Percentiles rank a stretch among this genome's conserved stretches.
Conservation (phyloP, 116 monocot species). For the Phalaenopsis hybrid region DNA sequence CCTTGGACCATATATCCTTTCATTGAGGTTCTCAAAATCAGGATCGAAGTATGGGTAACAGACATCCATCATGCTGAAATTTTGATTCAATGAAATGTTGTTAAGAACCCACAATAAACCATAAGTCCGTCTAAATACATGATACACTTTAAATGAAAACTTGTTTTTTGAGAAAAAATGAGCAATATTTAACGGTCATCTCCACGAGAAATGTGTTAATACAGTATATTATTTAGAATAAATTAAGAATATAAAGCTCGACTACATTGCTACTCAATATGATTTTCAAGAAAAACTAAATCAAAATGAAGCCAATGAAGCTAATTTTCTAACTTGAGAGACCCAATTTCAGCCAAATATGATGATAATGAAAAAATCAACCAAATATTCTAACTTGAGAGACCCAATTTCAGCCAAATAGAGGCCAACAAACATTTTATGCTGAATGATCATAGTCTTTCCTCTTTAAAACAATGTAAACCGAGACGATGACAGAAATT, state of each 20-base stretch:
- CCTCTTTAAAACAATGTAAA: too few species aligned
- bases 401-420: not conserved
- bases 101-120: not conserved
- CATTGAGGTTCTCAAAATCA: slow-evolving; percentile 53
- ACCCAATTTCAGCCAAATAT: not conserved
- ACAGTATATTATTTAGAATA: not conserved
- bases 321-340: too few species aligned
- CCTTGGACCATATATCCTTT: slow-evolving; percentile 59
- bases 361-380: not conserved
- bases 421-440: not conserved
- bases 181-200: not conserved
- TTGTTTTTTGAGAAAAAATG: not conserved
- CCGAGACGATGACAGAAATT: too few species aligned
- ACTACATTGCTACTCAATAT: not conserved
- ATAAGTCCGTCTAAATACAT: not conserved
- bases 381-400: not conserved
- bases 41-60: slow-evolving; percentile 66
- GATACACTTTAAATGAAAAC: not conserved
- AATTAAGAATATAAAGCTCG: not conserved
- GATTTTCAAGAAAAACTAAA: not conserved
- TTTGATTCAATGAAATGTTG: not conserved
- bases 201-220: not conserved
- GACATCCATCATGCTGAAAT: slow-evolving; percentile 35
- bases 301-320: not conserved
- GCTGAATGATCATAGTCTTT: too few species aligned